Evolutionary conservation across 371 early-diverging fungal genomes (phyloP).

Genomic region (Mortierella sp.): DNA sequence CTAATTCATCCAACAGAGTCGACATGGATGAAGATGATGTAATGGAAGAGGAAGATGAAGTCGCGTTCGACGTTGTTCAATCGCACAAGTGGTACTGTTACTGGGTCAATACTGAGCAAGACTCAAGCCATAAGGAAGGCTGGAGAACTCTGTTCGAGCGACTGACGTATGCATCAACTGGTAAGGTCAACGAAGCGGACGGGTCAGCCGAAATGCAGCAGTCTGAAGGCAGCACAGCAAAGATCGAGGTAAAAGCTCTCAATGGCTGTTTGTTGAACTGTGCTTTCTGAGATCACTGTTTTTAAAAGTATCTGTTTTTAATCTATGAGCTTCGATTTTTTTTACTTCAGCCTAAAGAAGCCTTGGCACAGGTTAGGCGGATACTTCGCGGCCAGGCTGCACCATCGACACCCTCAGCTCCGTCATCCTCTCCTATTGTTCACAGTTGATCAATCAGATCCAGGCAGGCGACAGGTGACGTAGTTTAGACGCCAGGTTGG

Average conservation of each 20-base stretch:
- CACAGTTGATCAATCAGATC: no score
- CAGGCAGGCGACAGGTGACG: neutral
- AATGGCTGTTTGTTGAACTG: neutral
- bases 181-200: neutral
- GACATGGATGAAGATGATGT: constrained; percentile 4
- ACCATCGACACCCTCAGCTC: neutral
- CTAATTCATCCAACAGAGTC: neutral
- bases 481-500: neutral
- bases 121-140: constrained; percentile 16
- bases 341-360: constrained; percentile 30
- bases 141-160: constrained; percentile 32
- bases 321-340: neutral
- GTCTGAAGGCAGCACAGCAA: neutral
- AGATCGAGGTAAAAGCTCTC: constrained; percentile 5
- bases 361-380: constrained; percentile 29
- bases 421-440: neutral
- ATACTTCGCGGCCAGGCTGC: constrained; percentile 37
- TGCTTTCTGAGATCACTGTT: no score
- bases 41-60: constrained; percentile 21
- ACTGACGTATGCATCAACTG: neutral
- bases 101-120: constrained; percentile 39
- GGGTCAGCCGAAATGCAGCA: neutral
- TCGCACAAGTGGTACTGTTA: constrained; percentile 55
- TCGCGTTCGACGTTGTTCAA: constrained; percentile 35
- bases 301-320: no score